Evolutionary conservation across 805 yeast species (phyloP), one percentile per base, ranked within the genome.

Genomic region (Vanderwaltozyma verrucispora): DNA sequence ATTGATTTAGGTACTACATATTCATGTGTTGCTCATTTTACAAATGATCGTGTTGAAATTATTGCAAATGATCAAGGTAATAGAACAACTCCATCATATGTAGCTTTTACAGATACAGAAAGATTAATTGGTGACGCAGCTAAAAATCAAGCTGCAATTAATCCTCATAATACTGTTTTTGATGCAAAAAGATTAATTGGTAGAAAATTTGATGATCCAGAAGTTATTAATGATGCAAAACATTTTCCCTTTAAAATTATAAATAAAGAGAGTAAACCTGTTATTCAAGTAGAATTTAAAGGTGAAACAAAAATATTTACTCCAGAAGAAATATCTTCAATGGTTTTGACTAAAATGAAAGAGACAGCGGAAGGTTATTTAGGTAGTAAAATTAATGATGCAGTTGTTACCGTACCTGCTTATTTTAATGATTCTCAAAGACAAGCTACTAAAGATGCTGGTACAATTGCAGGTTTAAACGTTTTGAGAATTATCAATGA

Each of bases 51-150:
- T 60, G 96, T 87, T 38, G 96, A 86, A 68, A 86, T 86, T 64
- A 82, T 86, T 62, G 95, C 96, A 60, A 86, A 86, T 64, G 96
- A 87, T 65, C 96, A 86, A 72, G 96, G 96, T 76, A 86, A 86
- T 77, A 83, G 96, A 74, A 86, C 87, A 44, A 86, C 96, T 41
- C 95, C 96, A 40, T 86, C 95, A 28, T 87, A 80, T 62, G 96
- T 86, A 42, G 95, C 95, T 31, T 86, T 86, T 72, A 83, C 94
- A 38, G 88, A 81, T 51, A 74, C 80, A 42, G 96, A 86, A 71
- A 78, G 95, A 68, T 72, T 85, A 56, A 83, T 85, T 57, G 95
- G 95, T 68, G 95, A 85, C 64, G 88, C 95, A 49, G 96, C 95
- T 49, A 87, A 86, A 80, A 86, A 87, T 68, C 96, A 86, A 69